Evolutionary conservation across 176 grass and related monocot genomes (phyloP).

Genomic region (Juncus inflexus): DNA sequence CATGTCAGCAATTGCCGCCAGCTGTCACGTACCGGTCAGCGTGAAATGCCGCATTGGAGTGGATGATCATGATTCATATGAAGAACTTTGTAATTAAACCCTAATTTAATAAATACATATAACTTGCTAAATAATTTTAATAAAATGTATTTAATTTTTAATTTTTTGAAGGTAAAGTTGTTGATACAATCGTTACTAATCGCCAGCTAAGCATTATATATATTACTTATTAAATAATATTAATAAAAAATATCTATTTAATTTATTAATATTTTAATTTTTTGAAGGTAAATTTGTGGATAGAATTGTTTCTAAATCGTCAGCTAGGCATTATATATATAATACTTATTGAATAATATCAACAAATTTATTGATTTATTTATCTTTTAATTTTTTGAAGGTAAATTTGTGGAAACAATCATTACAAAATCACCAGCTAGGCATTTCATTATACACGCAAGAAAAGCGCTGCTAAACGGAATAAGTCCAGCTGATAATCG

Average conservation of each 20-base stretch:
- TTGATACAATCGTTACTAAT: conserved; percentile 74
- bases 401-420: conserved; percentile 79
- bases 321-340: conserved; percentile 4
- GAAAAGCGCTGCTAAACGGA: conserved; percentile 89
- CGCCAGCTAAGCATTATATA: conserved; percentile 81
- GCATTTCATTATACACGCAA: conserved; percentile 92
- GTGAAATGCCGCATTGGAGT: conserved; percentile 97
- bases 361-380: neutral
- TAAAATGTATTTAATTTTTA: neutral
- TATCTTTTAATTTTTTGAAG: conserved; percentile 36
- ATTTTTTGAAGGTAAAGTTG: conserved; percentile 54
- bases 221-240: no score
- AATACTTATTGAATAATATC: conserved; percentile 5
- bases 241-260: no score
- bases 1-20: conserved; percentile 87
- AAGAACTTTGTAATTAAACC: conserved; percentile 88
- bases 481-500: conserved; percentile 86
- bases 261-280: no score
- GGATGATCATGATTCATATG: conserved; percentile 80
- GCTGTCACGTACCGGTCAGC: conserved; percentile 74
- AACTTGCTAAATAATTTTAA: conserved; percentile 1
- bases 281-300: conserved; percentile 9
- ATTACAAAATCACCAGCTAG: conserved; percentile 70
- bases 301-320: no score
- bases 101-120: conserved; percentile 14